phyloP scores from a whole-genome alignment of 306 rosid genomes.

The Crataegus laevigata region DNA sequence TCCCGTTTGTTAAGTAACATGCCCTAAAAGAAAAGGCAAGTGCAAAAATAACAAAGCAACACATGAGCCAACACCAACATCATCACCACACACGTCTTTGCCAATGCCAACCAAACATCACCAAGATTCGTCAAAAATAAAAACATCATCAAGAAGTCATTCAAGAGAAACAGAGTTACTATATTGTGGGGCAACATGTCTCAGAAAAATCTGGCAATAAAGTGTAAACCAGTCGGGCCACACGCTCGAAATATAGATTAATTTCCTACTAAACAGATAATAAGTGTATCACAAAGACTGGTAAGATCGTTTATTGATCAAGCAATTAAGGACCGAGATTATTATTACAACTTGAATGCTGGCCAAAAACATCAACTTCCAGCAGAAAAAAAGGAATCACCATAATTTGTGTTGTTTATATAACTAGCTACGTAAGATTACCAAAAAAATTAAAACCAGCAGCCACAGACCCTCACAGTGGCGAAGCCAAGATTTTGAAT shows the following conservation, averaged over 20 bases:
- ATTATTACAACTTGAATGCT: background rate
- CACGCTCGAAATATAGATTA: background rate
- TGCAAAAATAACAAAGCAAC: background rate
- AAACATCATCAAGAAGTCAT: background rate
- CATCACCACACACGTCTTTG: background rate
- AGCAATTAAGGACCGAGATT: background rate
- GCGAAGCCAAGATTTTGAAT: no score
- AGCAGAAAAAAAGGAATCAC: background rate
- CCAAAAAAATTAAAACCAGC: background rate
- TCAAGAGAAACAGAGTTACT: background rate
- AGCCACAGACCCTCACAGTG: background rate
- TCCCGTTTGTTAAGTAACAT: background rate
- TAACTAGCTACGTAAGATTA: background rate
- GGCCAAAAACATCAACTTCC: background rate
- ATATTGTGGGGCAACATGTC: background rate
- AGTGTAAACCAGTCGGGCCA: background rate
- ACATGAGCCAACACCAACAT: background rate
- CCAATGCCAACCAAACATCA: background rate
- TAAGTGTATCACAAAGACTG: background rate
- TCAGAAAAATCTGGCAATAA: background rate
- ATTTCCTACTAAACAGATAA: background rate
- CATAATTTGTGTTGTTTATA: background rate
- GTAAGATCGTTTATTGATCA: background rate
- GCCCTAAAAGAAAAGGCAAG: background rate
- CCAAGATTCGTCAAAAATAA: no score